Conservation (phyloP, 805 yeast species). For the Yarrowia sp. region DNA sequence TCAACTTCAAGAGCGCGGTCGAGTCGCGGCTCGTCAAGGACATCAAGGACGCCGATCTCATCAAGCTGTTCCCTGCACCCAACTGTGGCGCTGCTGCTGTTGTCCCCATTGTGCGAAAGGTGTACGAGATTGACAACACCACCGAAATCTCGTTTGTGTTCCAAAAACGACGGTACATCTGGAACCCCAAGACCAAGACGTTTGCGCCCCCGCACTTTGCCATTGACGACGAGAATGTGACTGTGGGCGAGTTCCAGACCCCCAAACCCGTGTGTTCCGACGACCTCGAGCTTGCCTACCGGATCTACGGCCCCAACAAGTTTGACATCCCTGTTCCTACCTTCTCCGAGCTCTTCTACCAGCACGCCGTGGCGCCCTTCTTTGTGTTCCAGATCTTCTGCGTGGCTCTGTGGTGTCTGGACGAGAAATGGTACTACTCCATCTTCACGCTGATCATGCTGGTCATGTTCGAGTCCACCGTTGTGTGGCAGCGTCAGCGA, state of each 20-base stretch:
- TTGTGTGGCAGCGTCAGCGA: conserved; percentile 92
- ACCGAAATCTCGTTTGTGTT: conserved; percentile 75
- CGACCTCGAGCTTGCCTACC: conserved; percentile 52
- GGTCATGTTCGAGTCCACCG: conserved; percentile 89
- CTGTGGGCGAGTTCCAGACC: conserved; percentile 62
- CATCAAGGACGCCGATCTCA: conserved; percentile 70
- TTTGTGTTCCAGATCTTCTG: conserved; percentile 96
- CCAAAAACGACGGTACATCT: conserved; percentile 90
- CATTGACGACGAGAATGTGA: conserved; percentile 65
- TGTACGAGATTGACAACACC: conserved; percentile 60
- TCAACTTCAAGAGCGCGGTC: conserved; percentile 70
- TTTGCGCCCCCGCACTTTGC: conserved; percentile 84
- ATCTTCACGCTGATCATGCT: conserved; percentile 90
- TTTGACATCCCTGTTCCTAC: conserved; percentile 97
- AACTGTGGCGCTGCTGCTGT: conserved; percentile 88
- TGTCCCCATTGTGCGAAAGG: conserved; percentile 61
- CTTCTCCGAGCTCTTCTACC: conserved; percentile 86
- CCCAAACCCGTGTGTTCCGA: conserved; percentile 44
- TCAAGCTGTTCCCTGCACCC: conserved; percentile 80
- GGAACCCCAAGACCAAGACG: conserved; percentile 57
- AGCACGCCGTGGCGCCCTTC: conserved; percentile 98
- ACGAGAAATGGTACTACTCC: conserved; percentile 96
- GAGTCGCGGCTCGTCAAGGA: conserved; percentile 64
- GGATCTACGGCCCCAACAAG: conserved; percentile 81
- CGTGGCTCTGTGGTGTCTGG: conserved; percentile 94